Evolutionary conservation across 2,329 filamentous ascomycete species (phyloP), one percentile per base, ranked within the genome.

Genomic region (Penicillium occitanis): DNA sequence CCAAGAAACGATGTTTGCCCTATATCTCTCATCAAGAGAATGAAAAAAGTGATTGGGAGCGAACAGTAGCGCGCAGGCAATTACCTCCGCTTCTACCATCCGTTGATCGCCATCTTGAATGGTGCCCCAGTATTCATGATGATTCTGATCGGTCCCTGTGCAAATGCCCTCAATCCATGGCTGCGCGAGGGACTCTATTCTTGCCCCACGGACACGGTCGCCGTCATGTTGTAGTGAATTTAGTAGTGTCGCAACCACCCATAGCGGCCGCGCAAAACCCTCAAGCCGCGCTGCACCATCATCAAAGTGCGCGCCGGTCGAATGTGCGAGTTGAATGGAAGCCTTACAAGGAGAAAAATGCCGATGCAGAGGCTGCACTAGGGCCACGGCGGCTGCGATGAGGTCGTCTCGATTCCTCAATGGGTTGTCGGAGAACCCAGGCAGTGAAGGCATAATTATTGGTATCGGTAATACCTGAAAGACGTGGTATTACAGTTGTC

Each of bases 21-120:
- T 87, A 74, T 91, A 86, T 69, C 82, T 82, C 17, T 85, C 84
- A 2, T 83, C 86, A 71, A 93, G 79, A 0, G 84, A 86, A 14
- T 88, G 81, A 90, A 90, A 93, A 66, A 92, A 85, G 70, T 74
- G 83, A 81, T 75, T 78, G 33, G 83, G 82, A 40, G 88, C 90
- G 62, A 92, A 88, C 37, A 90, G 90, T 63, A 94, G 81, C 1
- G 90, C 87, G 72, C 88, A 93, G 0, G 91, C 91, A 66, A 93
- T 83, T 0, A 91, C 90, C 73, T 90, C 93, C 84, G 92, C 91
- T 75, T 94, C 91, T 2, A 93, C 91, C 91, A 93, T 93, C 30
- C 91, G 83, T 80, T 93, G 91, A 73, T 93, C 91, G 66, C 89
- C 88, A 73, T 93, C 90, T 69, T 88, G 84, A 69, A 91, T 90